Conservation (phyloP, 2,329 filamentous ascomycete species). For the Parastagonospora avenae region DNA sequence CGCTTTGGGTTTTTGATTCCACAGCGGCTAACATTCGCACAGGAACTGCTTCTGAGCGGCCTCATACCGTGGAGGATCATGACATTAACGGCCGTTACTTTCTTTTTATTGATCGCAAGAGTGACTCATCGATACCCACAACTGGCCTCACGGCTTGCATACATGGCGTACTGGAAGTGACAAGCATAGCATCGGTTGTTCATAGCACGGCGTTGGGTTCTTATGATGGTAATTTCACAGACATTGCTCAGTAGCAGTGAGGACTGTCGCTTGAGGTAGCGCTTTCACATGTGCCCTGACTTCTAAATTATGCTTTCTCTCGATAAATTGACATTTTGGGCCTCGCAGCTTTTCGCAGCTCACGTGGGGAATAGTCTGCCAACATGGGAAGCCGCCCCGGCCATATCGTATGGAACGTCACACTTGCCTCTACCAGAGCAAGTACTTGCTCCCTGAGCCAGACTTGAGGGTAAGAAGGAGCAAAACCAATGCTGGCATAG, state of each 20-base stretch:
- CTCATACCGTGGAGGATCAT: not conserved
- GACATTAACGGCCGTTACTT: constrained; percentile 24
- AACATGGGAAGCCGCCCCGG: too few relatives aligned
- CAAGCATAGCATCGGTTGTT: constrained; percentile 14
- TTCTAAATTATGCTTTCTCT: too few relatives aligned
- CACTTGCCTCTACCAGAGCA: too few relatives aligned
- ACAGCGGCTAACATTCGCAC: not conserved
- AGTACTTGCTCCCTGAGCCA: too few relatives aligned
- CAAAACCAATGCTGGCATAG: too few relatives aligned
- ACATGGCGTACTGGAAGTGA: constrained; percentile 23
- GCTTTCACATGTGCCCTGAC: too few relatives aligned
- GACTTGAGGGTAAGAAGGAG: too few relatives aligned
- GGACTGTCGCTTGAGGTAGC: too few relatives aligned
- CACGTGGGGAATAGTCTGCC: too few relatives aligned
- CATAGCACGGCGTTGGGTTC: constrained; percentile 20
- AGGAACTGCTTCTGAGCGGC: constrained; percentile 31
- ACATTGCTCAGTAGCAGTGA: not conserved
- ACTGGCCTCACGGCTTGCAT: constrained; percentile 29
- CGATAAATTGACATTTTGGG: too few relatives aligned
- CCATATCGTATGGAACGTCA: too few relatives aligned
- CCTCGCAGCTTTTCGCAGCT: too few relatives aligned
- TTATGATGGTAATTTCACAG: not conserved
- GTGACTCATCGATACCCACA: constrained; percentile 40
- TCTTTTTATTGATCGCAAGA: constrained; percentile 12
- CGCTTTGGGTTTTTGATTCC: not conserved